Evolutionary conservation across 148 eudicot species (phyloP), one percentile per base, ranked within the genome.

Genomic region (Amaranthus palmeri): DNA sequence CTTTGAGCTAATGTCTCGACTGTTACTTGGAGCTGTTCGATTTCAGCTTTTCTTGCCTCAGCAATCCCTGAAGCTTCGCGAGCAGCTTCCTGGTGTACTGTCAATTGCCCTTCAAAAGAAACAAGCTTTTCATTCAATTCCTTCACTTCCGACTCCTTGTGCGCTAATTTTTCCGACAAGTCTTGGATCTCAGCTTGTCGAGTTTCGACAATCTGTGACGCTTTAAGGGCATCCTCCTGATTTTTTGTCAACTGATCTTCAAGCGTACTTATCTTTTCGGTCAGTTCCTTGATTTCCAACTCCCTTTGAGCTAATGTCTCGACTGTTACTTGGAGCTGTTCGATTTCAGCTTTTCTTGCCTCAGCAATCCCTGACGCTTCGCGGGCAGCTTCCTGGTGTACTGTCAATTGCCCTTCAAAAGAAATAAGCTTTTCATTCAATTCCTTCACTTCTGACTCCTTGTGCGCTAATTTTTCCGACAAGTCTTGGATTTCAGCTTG

Each of bases 21-120:
- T n/a, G 61, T 61, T 42, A 15, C 81, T 51, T 86, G 72, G 69
- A 90, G 48, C 74, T 88, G 84, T 51, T 84, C 87, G 47, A 82
- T 59, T 63, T 76, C 66, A 61, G 58, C 72, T 83, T 80, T 83
- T 80, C 92, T 76, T 76, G 68, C 69, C 76, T 85, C 71, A 60
- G 86, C 69, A 82, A 68, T 60, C 78, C 84, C 71, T 52, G 70
- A 7, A 76, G 76, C 55, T 81, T 75, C 78, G 59, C 78, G 78
- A 25, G 78, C 71, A 8, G 48, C 11, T 60, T 76, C 74, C 70
- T 76, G 65, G 25, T 76, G 79, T 6, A 9, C 13, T 40, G 14
- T 76, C 46, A 76, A 25, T 40, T 76, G 61, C 11, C 52, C 52
- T 76, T 76, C 79, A 69, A 69, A 48, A 6, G 56, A 73, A 15